Base-by-base conservation (phyloP, 2,329 filamentous ascomycete species). In the Paradendryphiella salina region DNA sequence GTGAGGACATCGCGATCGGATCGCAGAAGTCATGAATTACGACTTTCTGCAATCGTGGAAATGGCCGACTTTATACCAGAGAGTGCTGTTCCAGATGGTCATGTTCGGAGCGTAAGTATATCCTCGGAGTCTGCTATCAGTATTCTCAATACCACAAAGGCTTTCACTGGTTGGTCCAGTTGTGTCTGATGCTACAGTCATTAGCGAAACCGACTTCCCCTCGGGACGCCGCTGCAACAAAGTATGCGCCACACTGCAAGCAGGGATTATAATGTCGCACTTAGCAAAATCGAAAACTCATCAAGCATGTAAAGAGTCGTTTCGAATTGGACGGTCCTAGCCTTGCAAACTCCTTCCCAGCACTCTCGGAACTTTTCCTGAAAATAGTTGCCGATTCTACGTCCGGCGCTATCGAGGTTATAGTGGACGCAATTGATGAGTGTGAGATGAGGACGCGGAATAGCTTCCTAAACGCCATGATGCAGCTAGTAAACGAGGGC, bases 31-130 rank as follows among this genome's bases (percentile, higher is more conserved):
- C 8, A 26, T 26, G 23, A 9, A 26, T 26, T 26, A 26, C 8
- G 23, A 26, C 23, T 26, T 26, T 26, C 33, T 32, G 21, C 38
- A 28, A 18, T 33, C 38, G 9, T 49, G 35, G 13, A 46, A 17
- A 26, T 26, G 23, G 47, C 15, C 35, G 32, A 54, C 35, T 17
- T 50, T 54, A 1, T 54, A 46, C 18, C 46, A 41, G 13, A 42
- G 51, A 23, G 51, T 54, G 14, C 35, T 54, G 11, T 54, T 54
- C 13, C 51, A 54, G 40, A 54, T 54, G 51, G 28, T 54, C n/a
- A 18, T 54, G 13, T 54, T 54, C 11, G 51, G 51, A 50, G 36
- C 32, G 46, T 53, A n/a, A 46, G 46, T 46, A 20, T 13, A 28
- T 2, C 10, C 21, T 20, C 23, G 4, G 13, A 21, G 15, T 20